phyloP scores from a whole-genome alignment of 2,329 filamentous ascomycete genomes.

The Dendryphion nanum region DNA sequence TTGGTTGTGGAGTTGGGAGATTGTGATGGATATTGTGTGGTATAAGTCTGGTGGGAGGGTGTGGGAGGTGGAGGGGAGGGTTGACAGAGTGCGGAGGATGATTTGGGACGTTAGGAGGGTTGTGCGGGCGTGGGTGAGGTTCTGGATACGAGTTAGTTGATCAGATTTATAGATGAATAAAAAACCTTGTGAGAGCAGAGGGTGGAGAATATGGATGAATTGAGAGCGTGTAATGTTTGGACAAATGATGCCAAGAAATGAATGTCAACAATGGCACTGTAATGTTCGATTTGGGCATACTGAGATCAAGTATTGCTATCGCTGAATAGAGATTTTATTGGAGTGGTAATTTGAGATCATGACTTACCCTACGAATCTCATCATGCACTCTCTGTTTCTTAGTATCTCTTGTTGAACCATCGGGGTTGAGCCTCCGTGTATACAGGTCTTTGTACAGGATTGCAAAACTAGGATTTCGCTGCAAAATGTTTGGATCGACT shows the following conservation, averaged over 20 bases:
- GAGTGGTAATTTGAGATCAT: background rate
- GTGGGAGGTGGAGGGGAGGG: conserved; percentile 7
- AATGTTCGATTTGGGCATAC: background rate
- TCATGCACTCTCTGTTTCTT: conserved; percentile 44
- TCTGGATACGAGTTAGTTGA: conserved; percentile 21
- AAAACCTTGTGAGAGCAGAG: background rate
- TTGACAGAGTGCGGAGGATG: conserved; percentile 6
- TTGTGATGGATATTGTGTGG: conserved; percentile 42
- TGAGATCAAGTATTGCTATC: background rate
- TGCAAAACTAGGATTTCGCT: conserved; percentile 46
- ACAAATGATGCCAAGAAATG: conserved; percentile 1
- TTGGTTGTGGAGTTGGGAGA: conserved; percentile 39
- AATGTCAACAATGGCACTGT: background rate
- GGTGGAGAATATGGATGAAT: background rate
- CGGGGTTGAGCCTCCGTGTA: conserved; percentile 41
- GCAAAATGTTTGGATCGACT: conserved; percentile 35
- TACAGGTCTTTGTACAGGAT: conserved; percentile 46
- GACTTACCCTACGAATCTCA: conserved; percentile 39
- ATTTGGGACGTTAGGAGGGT: conserved; percentile 11
- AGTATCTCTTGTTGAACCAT: conserved; percentile 45
- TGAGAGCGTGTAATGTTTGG: background rate
- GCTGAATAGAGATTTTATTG: too few relatives aligned
- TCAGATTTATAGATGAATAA: background rate
- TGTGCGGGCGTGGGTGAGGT: conserved; percentile 35
- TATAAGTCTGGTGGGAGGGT: conserved; percentile 44